Percentiles rank a stretch among this genome's conserved stretches.
Evolutionary conservation across 768 basidiomycete genomes (phyloP).

Genomic region (Floccularia luteovirens): DNA sequence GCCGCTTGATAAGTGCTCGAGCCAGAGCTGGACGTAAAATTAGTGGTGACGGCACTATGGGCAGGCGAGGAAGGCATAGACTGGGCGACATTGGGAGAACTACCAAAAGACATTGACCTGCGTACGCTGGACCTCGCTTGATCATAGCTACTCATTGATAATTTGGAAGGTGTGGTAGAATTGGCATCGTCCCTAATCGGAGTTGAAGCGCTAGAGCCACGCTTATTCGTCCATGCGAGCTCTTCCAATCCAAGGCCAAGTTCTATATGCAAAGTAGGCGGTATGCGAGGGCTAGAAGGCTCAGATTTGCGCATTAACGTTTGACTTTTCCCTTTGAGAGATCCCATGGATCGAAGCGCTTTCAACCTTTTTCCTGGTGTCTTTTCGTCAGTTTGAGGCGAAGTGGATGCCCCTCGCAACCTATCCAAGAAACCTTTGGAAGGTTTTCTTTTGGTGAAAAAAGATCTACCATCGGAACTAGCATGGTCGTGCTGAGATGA

Average conservation of each 20-base stretch:
- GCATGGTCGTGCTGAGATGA: conserved; percentile 12
- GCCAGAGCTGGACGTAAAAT: conserved; percentile 20
- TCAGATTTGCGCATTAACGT: conserved; percentile 25
- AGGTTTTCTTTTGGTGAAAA: conserved; percentile 41
- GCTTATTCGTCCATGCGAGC: conserved; percentile 39
- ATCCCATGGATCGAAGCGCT: conserved; percentile 75
- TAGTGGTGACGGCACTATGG: conserved; percentile 32
- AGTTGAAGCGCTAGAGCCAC: conserved; percentile 9
- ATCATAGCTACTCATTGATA: conserved; percentile 20
- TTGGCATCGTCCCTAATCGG: conserved; percentile 9
- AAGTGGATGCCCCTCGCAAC: conserved; percentile 40
- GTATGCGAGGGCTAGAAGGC: conserved; percentile 42
- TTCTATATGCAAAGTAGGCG: conserved; percentile 46
- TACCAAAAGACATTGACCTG: conserved; percentile 64
- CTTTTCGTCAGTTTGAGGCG: conserved; percentile 36
- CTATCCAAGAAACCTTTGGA: conserved; percentile 64
- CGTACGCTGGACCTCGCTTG: conserved; percentile 44
- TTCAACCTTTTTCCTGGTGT: conserved; percentile 51
- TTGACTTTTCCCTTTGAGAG: conserved; percentile 52
- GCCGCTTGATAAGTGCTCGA: conserved; percentile 53
- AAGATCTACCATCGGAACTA: conserved; percentile 25
- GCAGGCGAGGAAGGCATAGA: conserved; percentile 47
- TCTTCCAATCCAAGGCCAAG: conserved; percentile 49
- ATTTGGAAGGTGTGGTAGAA: conserved; percentile 26
- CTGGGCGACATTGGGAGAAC: conserved; percentile 31